Conservation (phyloP, 768 basidiomycete species). For the Boletus subcaerulescens region DNA sequence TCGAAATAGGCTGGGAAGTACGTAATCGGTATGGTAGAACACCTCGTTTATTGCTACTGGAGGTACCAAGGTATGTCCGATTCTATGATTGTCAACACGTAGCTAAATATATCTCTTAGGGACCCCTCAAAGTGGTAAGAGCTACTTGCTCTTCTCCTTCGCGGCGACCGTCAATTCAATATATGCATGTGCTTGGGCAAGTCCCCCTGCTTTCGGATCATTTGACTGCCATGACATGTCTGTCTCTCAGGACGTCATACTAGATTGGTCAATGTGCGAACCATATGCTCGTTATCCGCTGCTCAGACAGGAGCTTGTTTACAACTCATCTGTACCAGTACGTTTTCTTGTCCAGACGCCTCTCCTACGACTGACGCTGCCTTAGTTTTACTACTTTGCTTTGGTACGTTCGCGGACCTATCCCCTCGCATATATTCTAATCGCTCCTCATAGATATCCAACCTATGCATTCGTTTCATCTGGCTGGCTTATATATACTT, state of each 20-base stretch:
- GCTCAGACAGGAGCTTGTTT: conserved; percentile 74
- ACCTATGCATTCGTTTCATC: conserved; percentile 72
- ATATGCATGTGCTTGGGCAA: conserved; percentile 80
- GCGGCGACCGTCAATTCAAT: conserved; percentile 57
- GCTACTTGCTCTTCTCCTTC: conserved; percentile 72
- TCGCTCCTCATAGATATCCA: conserved; percentile 49
- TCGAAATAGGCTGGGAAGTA: conserved; percentile 79
- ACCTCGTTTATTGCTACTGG: conserved; percentile 77
- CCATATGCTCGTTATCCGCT: conserved; percentile 54
- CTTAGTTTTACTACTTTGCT: conserved; percentile 76
- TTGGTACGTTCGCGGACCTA: conserved; percentile 46
- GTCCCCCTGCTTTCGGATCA: conserved; percentile 16
- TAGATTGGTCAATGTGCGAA: conserved; percentile 89
- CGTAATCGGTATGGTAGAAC: conserved; percentile 57
- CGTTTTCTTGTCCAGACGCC: conserved; percentile 13
- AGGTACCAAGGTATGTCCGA: conserved; percentile 50
- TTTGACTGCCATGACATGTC: neutral
- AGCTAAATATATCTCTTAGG: conserved; percentile 3
- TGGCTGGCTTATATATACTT: conserved; percentile 79
- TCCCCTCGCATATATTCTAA: neutral
- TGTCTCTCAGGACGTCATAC: conserved; percentile 65
- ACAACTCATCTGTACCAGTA: conserved; percentile 59
- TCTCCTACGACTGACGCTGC: neutral
- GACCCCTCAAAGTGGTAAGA: conserved; percentile 40
- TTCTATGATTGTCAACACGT: neutral